Evolutionary conservation across 257 asterid genomes (phyloP).

Genomic region (Fraxinus anomala): DNA sequence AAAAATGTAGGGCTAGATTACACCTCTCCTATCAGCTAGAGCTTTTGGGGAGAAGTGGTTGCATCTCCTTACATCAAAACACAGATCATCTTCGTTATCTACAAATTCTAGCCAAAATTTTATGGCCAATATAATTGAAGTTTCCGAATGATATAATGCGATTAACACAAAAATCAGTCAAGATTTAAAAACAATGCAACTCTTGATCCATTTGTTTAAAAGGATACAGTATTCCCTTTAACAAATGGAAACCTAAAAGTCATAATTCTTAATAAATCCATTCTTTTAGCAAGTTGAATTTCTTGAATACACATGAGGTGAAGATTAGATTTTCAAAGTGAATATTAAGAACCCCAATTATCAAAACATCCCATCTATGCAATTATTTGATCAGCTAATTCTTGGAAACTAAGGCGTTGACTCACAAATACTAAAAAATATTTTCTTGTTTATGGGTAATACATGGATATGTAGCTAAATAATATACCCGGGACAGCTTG

Average conservation of each 20-base stretch:
- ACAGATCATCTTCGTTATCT: slow-evolving; percentile 19
- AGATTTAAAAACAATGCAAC: slow-evolving; percentile 4
- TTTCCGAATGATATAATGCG: not conserved
- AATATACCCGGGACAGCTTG: slow-evolving; percentile 76
- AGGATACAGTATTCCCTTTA: not conserved
- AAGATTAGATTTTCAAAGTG: not conserved
- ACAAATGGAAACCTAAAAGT: slow-evolving; percentile 4
- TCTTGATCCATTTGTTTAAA: slow-evolving; percentile 10
- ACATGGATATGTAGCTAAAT: not conserved
- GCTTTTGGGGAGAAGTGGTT: too few relatives aligned
- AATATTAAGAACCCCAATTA: not conserved
- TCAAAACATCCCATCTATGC: slow-evolving; percentile 1
- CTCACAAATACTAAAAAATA: not conserved
- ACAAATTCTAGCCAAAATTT: not conserved
- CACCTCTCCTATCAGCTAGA: too few relatives aligned
- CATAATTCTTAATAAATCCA: not conserved
- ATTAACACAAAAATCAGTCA: slow-evolving; percentile 13
- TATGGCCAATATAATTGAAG: not conserved
- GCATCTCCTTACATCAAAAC: not conserved
- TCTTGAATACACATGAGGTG: not conserved
- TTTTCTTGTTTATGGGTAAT: slow-evolving; percentile 8
- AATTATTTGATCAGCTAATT: slow-evolving; percentile 25
- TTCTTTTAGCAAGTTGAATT: not conserved
- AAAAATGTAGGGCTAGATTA: too few relatives aligned
- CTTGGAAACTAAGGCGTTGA: slow-evolving; percentile 1